phyloP scores from a whole-genome alignment of 495 filamentous ascomycete species.

The Aspergillus sclerotioniger region DNA sequence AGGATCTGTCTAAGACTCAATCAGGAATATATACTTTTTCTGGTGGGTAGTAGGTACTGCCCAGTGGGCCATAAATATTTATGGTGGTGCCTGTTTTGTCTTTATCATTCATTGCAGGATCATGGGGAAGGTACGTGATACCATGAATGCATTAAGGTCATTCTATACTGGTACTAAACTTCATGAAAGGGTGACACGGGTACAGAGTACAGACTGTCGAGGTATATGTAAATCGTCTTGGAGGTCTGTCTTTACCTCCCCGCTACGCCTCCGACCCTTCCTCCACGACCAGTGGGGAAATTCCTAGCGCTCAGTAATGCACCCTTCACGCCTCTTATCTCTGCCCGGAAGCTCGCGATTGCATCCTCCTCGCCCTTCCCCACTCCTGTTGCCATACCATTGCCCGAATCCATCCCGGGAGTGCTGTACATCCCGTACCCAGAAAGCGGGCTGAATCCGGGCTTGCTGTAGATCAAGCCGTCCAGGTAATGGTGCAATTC shows the following conservation, averaged over 20 bases:
- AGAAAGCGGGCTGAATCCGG: constrained; percentile 30
- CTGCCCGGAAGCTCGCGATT: constrained; percentile 71
- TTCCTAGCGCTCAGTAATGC: constrained; percentile 78
- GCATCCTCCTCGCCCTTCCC: constrained; percentile 67
- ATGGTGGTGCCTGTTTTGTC: too few relatives aligned
- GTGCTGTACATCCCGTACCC: constrained; percentile 35
- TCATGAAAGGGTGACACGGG: too few relatives aligned
- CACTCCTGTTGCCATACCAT: constrained; percentile 28
- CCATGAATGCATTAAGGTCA: too few relatives aligned
- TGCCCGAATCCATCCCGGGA: constrained; percentile 27
- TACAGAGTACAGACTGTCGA: too few relatives aligned
- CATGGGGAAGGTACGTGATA: too few relatives aligned
- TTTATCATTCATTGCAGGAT: too few relatives aligned
- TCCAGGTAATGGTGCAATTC: constrained; percentile 55
- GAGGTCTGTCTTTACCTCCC: constrained; percentile 5
- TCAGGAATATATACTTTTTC: too few relatives aligned
- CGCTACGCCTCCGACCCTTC: constrained; percentile 25
- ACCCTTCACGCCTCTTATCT: constrained; percentile 92
- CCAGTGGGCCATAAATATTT: too few relatives aligned
- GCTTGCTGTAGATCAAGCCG: constrained; percentile 47
- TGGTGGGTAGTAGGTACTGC: too few relatives aligned
- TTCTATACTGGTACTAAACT: too few relatives aligned
- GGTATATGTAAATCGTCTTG: background rate
- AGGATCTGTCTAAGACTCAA: too few relatives aligned
- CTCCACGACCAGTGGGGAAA: constrained; percentile 50